Evolutionary conservation across 805 yeast species (phyloP).

Genomic region (Pichia ethanolica): DNA sequence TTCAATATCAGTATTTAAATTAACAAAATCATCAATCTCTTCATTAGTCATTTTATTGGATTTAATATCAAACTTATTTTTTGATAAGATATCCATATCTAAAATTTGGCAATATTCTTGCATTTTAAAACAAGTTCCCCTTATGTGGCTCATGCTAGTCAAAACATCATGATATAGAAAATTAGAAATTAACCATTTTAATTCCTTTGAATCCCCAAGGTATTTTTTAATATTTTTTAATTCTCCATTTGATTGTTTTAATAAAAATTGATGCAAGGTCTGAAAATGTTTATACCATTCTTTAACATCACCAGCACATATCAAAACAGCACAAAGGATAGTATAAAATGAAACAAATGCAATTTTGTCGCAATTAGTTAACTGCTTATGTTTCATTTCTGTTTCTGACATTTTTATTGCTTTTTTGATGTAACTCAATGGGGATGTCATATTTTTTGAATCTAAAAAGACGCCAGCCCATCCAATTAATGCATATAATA

Average conservation of each 20-base stretch:
- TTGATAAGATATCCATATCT: slow-evolving; percentile 4
- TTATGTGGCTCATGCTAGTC: slow-evolving; percentile 26
- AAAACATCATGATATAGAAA: slow-evolving; percentile 34
- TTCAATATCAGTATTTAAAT: background rate
- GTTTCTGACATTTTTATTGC: background rate
- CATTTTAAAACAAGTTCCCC: slow-evolving; percentile 30
- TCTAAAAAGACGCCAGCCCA: slow-evolving; percentile 38
- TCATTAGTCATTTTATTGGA: background rate
- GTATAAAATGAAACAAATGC: slow-evolving; percentile 17
- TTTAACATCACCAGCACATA: slow-evolving; percentile 20
- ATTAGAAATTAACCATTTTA: slow-evolving; percentile 29
- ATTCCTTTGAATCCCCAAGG: slow-evolving; percentile 16
- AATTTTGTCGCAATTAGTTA: slow-evolving; percentile 8
- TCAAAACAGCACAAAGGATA: slow-evolving; percentile 20
- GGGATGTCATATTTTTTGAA: slow-evolving; percentile 2
- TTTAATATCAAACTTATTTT: background rate
- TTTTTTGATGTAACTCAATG: slow-evolving; percentile 4
- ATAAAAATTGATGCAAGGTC: slow-evolving; percentile 17
- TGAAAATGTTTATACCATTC: slow-evolving; percentile 15
- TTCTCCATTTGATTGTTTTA: slow-evolving; percentile 23
- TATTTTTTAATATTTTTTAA: slow-evolving; percentile 12
- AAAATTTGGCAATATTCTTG: slow-evolving; percentile 24
- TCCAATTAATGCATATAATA: slow-evolving; percentile 42
- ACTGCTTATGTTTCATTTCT: background rate
- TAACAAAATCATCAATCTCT: background rate